Base-by-base conservation (phyloP, 2,329 filamentous ascomycete genomes). In the Thermochaetoides dissita region DNA sequence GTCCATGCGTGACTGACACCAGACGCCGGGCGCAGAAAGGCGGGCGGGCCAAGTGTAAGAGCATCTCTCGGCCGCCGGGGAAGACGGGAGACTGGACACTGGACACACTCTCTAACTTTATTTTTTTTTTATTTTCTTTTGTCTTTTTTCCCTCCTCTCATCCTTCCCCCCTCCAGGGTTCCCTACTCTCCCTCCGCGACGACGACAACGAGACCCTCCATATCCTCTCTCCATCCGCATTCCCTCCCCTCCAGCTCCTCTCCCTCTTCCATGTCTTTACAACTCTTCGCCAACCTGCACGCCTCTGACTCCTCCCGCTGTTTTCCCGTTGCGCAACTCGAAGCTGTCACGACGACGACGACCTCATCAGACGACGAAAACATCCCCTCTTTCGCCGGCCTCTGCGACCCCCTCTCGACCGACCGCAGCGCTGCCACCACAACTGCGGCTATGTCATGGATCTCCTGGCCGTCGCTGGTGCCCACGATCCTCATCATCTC, bases 401-500 rank as follows among this genome's bases (percentile, higher is more conserved):
- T 24, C 17, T 37, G 34, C 17, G 46, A 44, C 34, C 44, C 46
- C 36, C 44, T 12, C n/a, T 32, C 39, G 29, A 17, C 47, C 43
- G 46, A 59, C 54, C 57, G 51, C 49, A 57, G 52, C 65, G 65
- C 59, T 24, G 17, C 17, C 17, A 24, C 17, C 5, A 24, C 17
- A 5, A 24, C 5, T 5, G 17, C 17, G 17, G 17, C 17, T 61
- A 68, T 68, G 65, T 66, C 62, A 68, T 68, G 65, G 65, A 63
- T 57, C 60, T 62, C 62, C 63, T 66, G 61, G 63, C 61, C 64
- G 55, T 59, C 53, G 58, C 56, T 61, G 53, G 59, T 66, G 55
- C 61, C 64, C 50, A 63, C 63, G 48, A 53, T 67, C 52, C 59
- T 67, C 45, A 60, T 68, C 54, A 52, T 62, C 52, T 62, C 59